A percentile compares a stretch with the other conserved stretches of the same genome.
phyloP scores from a whole-genome alignment of 345 rosid species.

The Populus davidiana region DNA sequence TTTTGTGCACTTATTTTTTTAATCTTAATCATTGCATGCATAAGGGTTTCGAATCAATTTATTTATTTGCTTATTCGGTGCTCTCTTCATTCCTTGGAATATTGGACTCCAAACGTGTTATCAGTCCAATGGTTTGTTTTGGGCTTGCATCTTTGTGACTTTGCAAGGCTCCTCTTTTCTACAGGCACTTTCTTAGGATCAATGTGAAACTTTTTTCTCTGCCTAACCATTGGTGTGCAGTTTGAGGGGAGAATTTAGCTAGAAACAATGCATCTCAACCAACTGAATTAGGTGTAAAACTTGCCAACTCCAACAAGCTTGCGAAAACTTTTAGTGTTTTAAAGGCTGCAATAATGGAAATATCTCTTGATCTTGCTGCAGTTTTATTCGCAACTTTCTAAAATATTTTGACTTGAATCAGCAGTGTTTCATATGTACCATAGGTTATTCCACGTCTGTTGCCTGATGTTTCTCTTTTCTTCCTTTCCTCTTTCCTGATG shows the following conservation, averaged over 20 bases:
- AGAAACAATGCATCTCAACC: background rate
- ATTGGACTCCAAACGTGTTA: background rate
- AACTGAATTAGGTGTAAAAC: background rate
- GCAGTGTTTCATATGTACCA: background rate
- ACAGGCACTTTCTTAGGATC: background rate
- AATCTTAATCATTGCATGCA: background rate
- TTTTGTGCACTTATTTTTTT: background rate
- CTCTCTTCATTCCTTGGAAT: background rate
- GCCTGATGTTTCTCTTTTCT: background rate
- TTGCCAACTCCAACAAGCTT: background rate
- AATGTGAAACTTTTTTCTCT: background rate
- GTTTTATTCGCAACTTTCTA: background rate
- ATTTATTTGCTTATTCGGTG: background rate
- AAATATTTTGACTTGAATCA: background rate
- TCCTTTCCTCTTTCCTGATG: background rate
- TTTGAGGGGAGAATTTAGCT: background rate
- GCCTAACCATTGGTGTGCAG: background rate
- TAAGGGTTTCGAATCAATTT: background rate
- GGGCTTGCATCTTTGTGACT: background rate
- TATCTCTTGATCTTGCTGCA: background rate
- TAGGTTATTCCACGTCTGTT: background rate
- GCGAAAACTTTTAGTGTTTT: background rate
- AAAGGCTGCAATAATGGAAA: background rate
- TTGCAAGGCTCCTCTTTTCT: background rate
- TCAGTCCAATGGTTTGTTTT: background rate